Evolutionary conservation across 1,284 basidiomycete species (phyloP).

Genomic region (Papiliotrema fonsecae): DNA sequence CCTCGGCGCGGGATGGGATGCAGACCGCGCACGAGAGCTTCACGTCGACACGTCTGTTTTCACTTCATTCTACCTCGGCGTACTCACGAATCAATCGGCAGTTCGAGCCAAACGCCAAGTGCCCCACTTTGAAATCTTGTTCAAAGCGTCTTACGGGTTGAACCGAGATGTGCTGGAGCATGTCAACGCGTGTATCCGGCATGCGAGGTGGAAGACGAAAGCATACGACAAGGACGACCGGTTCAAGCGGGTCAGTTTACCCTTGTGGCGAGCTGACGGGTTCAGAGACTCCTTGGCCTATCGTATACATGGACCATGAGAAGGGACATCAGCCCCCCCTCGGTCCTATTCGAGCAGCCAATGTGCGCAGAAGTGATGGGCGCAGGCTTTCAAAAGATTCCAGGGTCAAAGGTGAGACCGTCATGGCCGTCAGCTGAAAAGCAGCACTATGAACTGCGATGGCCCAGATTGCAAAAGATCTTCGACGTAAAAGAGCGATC

Average conservation of each 20-base stretch:
- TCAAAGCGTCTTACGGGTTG: constrained; percentile 68
- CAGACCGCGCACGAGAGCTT: constrained; percentile 66
- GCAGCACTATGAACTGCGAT: constrained; percentile 77
- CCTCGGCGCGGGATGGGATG: constrained; percentile 72
- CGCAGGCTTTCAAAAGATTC: constrained; percentile 69
- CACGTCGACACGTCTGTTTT: constrained; percentile 65
- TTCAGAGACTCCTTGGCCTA: constrained; percentile 42
- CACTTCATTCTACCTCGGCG: constrained; percentile 72
- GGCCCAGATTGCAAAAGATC: constrained; percentile 68
- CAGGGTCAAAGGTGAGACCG: constrained; percentile 54
- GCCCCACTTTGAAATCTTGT: constrained; percentile 66
- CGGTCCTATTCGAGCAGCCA: constrained; percentile 59
- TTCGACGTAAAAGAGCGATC: constrained; percentile 58
- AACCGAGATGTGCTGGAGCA: constrained; percentile 61
- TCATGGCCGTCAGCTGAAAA: neutral
- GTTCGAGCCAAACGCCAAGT: constrained; percentile 19
- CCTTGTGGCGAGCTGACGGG: neutral
- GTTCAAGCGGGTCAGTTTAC: constrained; percentile 30
- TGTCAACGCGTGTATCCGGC: constrained; percentile 61
- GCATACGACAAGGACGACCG: constrained; percentile 33
- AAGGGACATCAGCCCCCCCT: constrained; percentile 54
- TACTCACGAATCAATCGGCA: constrained; percentile 32
- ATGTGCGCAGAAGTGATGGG: constrained; percentile 69
- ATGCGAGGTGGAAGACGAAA: constrained; percentile 41
- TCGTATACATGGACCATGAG: constrained; percentile 57